Evolutionary conservation across 1,284 basidiomycete species (phyloP).

Genomic region (Cryptococcus sp.): DNA sequence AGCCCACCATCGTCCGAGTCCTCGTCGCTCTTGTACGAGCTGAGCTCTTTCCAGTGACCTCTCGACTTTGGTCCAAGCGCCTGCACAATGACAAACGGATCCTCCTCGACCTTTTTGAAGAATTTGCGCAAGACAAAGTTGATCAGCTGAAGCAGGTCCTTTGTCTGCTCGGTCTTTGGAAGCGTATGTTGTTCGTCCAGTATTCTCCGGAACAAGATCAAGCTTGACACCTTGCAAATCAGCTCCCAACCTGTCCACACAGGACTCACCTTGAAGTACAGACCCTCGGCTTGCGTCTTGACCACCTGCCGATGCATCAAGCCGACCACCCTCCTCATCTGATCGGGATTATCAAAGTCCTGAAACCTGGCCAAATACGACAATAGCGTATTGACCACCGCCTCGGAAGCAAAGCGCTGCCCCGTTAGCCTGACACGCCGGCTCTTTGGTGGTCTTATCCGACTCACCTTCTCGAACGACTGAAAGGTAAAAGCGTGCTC

Average conservation of each 20-base stretch:
- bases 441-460: neutral
- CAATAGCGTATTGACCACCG: conserved; percentile 74
- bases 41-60: conserved; percentile 75
- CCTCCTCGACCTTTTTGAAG: conserved; percentile 77
- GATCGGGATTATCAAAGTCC: conserved; percentile 69
- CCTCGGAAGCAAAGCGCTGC: conserved; percentile 76
- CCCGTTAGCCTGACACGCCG: conserved; percentile 2
- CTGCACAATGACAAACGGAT: conserved; percentile 79
- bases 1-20: conserved; percentile 46
- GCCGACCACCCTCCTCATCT: conserved; percentile 77
- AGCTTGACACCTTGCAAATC: conserved; percentile 64
- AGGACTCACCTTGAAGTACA: conserved; percentile 79
- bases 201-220: conserved; percentile 76
- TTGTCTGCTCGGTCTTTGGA: conserved; percentile 68
- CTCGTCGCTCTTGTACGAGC: conserved; percentile 67
- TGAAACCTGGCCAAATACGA: conserved; percentile 73
- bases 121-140: conserved; percentile 80
- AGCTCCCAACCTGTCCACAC: neutral
- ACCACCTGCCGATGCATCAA: conserved; percentile 84
- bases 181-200: conserved; percentile 68
- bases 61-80: conserved; percentile 85
- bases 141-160: conserved; percentile 74
- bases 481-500: conserved; percentile 88
- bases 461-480: conserved; percentile 71
- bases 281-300: conserved; percentile 77